These are phyloP conservation scores for Blastomyces parvus DNA, from an alignment of 2,329 filamentous ascomycete genomes.

Conservation along the genomic window DNA sequence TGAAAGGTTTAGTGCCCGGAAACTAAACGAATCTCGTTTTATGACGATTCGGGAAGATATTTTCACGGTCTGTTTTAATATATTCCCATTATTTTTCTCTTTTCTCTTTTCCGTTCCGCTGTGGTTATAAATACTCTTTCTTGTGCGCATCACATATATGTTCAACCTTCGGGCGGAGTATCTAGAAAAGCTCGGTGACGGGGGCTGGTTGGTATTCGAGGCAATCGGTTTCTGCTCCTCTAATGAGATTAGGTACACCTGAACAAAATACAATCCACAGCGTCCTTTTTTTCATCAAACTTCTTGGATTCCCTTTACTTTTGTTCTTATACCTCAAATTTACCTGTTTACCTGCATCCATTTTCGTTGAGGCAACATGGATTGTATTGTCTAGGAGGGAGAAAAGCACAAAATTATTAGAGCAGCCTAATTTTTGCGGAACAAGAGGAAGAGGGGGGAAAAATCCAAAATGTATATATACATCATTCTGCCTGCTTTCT, in stretches of 20 bases:
- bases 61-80: constrained; percentile 5
- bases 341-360: not conserved
- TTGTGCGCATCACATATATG: constrained; percentile 3
- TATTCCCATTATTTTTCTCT: constrained; percentile 3
- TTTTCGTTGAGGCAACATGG: not conserved
- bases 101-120: constrained; percentile 1
- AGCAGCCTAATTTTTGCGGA: not conserved
- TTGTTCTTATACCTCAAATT: not conserved
- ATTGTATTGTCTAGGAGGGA: not conserved
- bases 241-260: not conserved
- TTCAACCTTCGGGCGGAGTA: not conserved
- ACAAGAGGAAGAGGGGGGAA: not conserved
- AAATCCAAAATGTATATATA: constrained; percentile 2
- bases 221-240: not conserved
- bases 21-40: constrained; percentile 25
- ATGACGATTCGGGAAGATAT: constrained; percentile 5
- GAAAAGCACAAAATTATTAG: constrained; percentile 1
- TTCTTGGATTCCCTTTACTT: constrained; percentile 3
- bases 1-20: constrained; percentile 54
- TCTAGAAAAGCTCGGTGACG: not conserved
- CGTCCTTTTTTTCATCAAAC: not conserved
- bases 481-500: not conserved
- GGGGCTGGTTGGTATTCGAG: not conserved
- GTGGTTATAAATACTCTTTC: constrained; percentile 1
- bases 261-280: not conserved